Base-by-base conservation (phyloP, 805 yeast genomes). In the Kodamaea fukazawae region DNA sequence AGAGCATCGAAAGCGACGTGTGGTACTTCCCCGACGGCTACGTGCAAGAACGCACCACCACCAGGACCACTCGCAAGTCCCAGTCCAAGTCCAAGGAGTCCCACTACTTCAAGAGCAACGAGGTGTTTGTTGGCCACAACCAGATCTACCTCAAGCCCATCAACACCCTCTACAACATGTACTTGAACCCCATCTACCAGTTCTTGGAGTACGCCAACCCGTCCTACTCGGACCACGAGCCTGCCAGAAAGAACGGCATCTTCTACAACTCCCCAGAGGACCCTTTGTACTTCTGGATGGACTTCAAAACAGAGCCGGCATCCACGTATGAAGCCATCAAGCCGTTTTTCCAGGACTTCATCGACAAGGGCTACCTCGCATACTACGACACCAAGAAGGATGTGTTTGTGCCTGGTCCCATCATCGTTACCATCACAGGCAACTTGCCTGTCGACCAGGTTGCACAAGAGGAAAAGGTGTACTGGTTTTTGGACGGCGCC, bases 361-460 rank as follows among this genome's bases (percentile, higher is more conserved):
- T 73, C 11, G 69, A 69, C 12, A 60, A 63, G 16, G 71, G 66
- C 2, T 83, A 73, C 53, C 55, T 85, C 29, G 70, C 84, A 1
- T 64, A 68, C 39, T 78, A 62, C 50, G 71, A 79, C 48, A 48
- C 61, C 10, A 45, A 49, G 2, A 46, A 60, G 2, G 54, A 62
- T 0, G 46, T 53, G 15, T 54, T 71, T 41, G 55, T 57, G 2
- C 58, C 65, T 34, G 82, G 81, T 1, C 87, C 88, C 4, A 41
- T 85, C 7, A 74, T 85, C 0, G 65, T 83, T 4, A 71, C 83
- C 5, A 70, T 81, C 22, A 83, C 89, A 0, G 93, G 93, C 1
- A 71, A 79, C 49, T 67, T 76, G 20, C 88, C 89, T 1, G 50
- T 59, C 29, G 73, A 64, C 12, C 42, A 50, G 7, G 57, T 66